Evolutionary conservation across 164 flowering plant species (phyloP), one percentile per base, ranked within the genome.

Genomic region (Saururus chinensis): DNA sequence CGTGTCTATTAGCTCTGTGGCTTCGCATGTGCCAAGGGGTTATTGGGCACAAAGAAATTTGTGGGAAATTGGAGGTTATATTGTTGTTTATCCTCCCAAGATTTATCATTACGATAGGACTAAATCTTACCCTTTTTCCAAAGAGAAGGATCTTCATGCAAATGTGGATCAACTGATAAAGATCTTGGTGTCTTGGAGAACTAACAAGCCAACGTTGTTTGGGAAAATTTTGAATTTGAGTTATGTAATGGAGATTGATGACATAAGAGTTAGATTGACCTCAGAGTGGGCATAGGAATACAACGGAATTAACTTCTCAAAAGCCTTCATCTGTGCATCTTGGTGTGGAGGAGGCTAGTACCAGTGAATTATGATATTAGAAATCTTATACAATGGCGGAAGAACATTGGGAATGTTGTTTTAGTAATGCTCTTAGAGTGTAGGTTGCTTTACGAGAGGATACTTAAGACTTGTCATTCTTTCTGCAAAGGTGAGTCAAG

Each of bases 101-200:
- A 76, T 91, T 60, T 90, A 95, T 74, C 70, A 96, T 16, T 66
- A 69, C 66, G 97, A 91, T 67, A 76, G 70, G 58, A 62, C 81
- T 41, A 83, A 84, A 57, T 76, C 85, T 1, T 95, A 91, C 77
- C 99, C 97, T 0, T 95, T 91, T 76, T 81, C 99, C 0, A 96
- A 90, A 61, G 99, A 95, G 82, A 91, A 91, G 68, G 99, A 95
- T 84, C 95, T 95, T 60, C 99, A 95, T 48, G 88, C 91, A 12
- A 91, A 90, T 68, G 99, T 91, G 9, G 95, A 96, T 22, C 82
- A 96, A 17, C 69, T 95, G 58, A 76, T 82, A 24, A 81, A 91
- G 59, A 91, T 91, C 67, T 83, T 95, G 83, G 71, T 84, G 57
- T 69, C 79, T 4, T 93, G 97, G 99, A 77, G 88, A 66, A 88